Evolutionary conservation across 108 stramenopile species (phyloP).

Genomic region (Pseudonitzschia delicatissima): DNA sequence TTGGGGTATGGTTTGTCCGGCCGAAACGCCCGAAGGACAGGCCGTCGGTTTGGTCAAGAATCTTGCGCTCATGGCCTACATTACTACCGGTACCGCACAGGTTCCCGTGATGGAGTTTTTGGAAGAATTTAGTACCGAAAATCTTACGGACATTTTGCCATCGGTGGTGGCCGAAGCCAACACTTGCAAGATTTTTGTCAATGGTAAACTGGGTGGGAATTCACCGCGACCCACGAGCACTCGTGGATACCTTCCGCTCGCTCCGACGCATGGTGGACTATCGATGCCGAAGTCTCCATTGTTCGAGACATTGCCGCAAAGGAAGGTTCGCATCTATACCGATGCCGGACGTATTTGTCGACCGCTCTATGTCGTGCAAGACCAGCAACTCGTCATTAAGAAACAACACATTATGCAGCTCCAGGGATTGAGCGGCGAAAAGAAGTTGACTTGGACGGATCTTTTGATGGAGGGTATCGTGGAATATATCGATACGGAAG

Average conservation of each 20-base stretch:
- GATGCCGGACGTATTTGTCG: slow-evolving; percentile 99
- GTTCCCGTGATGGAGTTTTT: slow-evolving; percentile 93
- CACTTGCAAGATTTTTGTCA: slow-evolving; percentile 97
- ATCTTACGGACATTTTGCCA: slow-evolving; percentile 86
- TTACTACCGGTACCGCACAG: slow-evolving; percentile 94
- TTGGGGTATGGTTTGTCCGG: slow-evolving; percentile 98
- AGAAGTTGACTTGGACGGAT: slow-evolving; percentile 86
- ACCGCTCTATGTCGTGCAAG: slow-evolving; percentile 94
- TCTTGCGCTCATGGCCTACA: slow-evolving; percentile 96
- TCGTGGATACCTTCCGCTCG: slow-evolving; percentile 89
- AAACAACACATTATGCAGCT: slow-evolving; percentile 81
- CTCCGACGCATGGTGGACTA: slow-evolving; percentile 92
- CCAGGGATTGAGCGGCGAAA: slow-evolving; percentile 66
- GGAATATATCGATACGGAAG: slow-evolving; percentile 98
- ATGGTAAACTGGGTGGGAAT: slow-evolving; percentile 99
- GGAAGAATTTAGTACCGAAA: slow-evolving; percentile 94
- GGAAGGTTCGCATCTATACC: slow-evolving; percentile 96
- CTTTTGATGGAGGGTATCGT: slow-evolving; percentile 92
- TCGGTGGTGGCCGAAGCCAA: slow-evolving; percentile 91
- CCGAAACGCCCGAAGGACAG: slow-evolving; percentile 99
- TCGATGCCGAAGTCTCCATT: slow-evolving; percentile 96
- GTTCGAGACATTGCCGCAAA: slow-evolving; percentile 92
- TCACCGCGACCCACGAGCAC: slow-evolving; percentile 89
- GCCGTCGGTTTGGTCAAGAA: slow-evolving; percentile 98
- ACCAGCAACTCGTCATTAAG: slow-evolving; percentile 79